Evolutionary conservation across 1,139 yeast genomes (phyloP).

Genomic region (Yamadazyma sp.): DNA sequence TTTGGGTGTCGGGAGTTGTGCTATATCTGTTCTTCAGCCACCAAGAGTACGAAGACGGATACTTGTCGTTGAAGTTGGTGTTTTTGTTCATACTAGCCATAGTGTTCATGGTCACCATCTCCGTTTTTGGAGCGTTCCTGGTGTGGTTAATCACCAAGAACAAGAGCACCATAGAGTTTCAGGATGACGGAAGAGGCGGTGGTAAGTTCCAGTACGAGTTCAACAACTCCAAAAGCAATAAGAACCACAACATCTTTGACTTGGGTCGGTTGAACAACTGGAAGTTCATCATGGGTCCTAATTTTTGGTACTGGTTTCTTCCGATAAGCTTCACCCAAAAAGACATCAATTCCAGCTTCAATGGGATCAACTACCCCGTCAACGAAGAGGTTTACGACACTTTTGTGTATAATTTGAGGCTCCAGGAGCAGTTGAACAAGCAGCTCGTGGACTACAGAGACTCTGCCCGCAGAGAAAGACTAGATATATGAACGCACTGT

Average conservation of each 20-base stretch:
- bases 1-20: conserved; percentile 36
- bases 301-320: conserved; percentile 65
- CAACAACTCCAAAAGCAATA: conserved; percentile 25
- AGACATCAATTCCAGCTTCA: conserved; percentile 28
- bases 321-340: conserved; percentile 48
- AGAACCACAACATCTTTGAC: conserved; percentile 70
- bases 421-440: conserved; percentile 49
- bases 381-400: conserved; percentile 43
- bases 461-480: conserved; percentile 3
- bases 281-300: conserved; percentile 69
- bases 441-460: conserved; percentile 38
- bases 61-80: conserved; percentile 60
- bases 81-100: conserved; percentile 58
- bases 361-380: conserved; percentile 55
- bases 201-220: conserved; percentile 35
- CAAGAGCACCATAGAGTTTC: conserved; percentile 79
- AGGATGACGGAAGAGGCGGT: conserved; percentile 52
- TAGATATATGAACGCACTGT: background rate
- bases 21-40: conserved; percentile 53
- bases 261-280: conserved; percentile 66
- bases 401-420: conserved; percentile 40
- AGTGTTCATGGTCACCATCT: conserved; percentile 64
- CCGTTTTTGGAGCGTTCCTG: conserved; percentile 59
- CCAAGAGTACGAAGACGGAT: conserved; percentile 33
- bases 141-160: conserved; percentile 61